Evolutionary conservation across 805 yeast genomes (phyloP).

Genomic region (Saturnispora besseyi): DNA sequence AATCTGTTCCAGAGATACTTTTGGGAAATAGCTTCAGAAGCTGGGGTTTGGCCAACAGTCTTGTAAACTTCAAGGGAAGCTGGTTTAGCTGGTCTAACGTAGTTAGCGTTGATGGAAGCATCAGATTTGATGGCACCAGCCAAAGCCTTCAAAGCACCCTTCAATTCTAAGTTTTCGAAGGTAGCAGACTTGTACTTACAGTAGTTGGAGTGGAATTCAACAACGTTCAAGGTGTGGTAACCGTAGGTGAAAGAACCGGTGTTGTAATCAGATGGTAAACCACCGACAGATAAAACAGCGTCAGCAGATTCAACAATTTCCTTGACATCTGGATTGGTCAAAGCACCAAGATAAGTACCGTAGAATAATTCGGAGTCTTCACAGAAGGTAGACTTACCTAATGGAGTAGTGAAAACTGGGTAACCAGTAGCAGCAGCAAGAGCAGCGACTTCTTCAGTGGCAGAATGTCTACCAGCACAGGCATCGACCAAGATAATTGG

Average conservation of each 20-base stretch:
- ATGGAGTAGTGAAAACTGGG: constrained; percentile 81
- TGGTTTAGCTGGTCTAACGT: constrained; percentile 50
- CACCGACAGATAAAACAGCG: constrained; percentile 71
- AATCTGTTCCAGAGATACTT: constrained; percentile 63
- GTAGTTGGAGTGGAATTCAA: constrained; percentile 73
- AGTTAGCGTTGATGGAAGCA: constrained; percentile 24
- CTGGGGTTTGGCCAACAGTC: constrained; percentile 36
- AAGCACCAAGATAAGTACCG: constrained; percentile 81
- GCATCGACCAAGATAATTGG: constrained; percentile 81
- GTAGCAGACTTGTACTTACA: constrained; percentile 61
- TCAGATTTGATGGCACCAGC: constrained; percentile 28
- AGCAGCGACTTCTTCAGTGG: constrained; percentile 50
- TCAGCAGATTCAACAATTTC: constrained; percentile 67
- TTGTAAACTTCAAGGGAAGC: constrained; percentile 29
- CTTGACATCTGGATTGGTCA: constrained; percentile 64
- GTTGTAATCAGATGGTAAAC: constrained; percentile 78
- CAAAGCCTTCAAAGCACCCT: constrained; percentile 40
- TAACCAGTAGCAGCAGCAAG: constrained; percentile 61
- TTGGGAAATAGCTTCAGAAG: constrained; percentile 40
- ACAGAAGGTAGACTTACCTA: constrained; percentile 78
- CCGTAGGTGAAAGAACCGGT: constrained; percentile 80
- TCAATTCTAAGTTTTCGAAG: constrained; percentile 68
- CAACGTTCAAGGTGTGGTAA: constrained; percentile 63
- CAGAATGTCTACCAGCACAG: constrained; percentile 73
- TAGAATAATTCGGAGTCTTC: constrained; percentile 68